Evolutionary conservation across 1,139 yeast species (phyloP), one percentile per base, ranked within the genome.

Genomic region (Arxiozyma slooffiae): DNA sequence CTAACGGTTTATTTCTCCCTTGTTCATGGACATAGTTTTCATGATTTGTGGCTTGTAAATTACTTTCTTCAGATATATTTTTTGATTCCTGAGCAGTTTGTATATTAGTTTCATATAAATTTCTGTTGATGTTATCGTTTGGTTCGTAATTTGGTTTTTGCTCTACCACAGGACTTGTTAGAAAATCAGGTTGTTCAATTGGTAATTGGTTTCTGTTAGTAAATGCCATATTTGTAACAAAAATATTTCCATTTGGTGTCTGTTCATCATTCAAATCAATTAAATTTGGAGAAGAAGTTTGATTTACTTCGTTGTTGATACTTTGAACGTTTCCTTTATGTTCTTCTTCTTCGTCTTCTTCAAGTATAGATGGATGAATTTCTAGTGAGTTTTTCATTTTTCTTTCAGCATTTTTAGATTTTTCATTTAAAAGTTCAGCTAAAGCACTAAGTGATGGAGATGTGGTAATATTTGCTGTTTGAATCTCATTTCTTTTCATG

Each of bases 361-460:
- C 65, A 6, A 54, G 37, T 7, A 63, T 57, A 1, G 61, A 49
- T 6, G 53, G 43, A 23, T 53, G 56, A 11, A 55, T 41, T 9
- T 53, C 34, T 36, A 49, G 51, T 45, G 54, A 53, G n/a, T 52
- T 46, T 37, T 57, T 57, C 54, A 57, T 58, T 46, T 54, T 60
- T 37, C 51, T 53, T 26, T 62, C 67, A 20, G 67, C 64, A 44
- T 53, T 57, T 41, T 60, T 62, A 3, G 67, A 58, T 47, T 69
- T 71, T 45, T 67, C 69, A 50, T 67, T 69, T 39, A 71, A 55
- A 30, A 71, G 64, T 39, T 66, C 66, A 2, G 73, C 72, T 23
- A 71, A 54, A 0, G 73, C 74, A 52, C 72, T 67, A 42, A 71
- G 57, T 1, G 73, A 70, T 2, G 75, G 75, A 41, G 78, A 73